Evolutionary conservation across 164 flowering plant species (phyloP), one percentile per base, ranked within the genome.

Genomic region (Vitis riparia): DNA sequence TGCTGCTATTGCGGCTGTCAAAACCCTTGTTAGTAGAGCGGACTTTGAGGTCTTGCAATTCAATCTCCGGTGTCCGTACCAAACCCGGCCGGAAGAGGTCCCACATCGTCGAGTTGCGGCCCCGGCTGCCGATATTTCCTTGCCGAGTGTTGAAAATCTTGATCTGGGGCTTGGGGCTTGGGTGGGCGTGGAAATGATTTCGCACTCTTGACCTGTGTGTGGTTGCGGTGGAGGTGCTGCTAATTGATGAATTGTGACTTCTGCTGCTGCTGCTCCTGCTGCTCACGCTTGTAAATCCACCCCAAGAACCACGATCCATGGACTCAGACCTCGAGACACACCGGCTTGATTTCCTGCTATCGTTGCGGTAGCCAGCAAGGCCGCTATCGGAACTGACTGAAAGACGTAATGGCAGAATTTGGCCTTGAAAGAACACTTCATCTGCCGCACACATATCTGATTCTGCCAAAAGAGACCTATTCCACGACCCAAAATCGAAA

Each of bases 391-490:
- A 86, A 68, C 84, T 79, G 11, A 83, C 72, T 0, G 97, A 90
- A 65, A 76, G 85, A 14, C 93, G 87, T n/a, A 85, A 59, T 0
- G 97, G 97, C 13, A 90, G 84, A 13, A 92, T 83, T 77, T 85
- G 89, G 37, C 97, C 97, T 50, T 77, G 71, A 68, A 81, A 90
- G 81, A 92, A 90, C 11, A 92, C 84, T 14, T 90, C 93, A 60
- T 92, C 97, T 0, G 95, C 97, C 0, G 81, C 81, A 52, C 95
- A 87, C 91, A 89, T 87, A 50, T 86, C 83, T 8, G 81, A 59
- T 59, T 79, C 82, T 11, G 68, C 56, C 11, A 68, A 59, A 52
- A 68, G 15, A 14, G 78, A 62, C 17, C 80, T 79, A 15, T 48
- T 68, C 68, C 64, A 62, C 1, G 87, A 82, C 1, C 82, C 79